Conservation (phyloP, 73 alveolate genomes). For the Paraurostyla sp. region DNA sequence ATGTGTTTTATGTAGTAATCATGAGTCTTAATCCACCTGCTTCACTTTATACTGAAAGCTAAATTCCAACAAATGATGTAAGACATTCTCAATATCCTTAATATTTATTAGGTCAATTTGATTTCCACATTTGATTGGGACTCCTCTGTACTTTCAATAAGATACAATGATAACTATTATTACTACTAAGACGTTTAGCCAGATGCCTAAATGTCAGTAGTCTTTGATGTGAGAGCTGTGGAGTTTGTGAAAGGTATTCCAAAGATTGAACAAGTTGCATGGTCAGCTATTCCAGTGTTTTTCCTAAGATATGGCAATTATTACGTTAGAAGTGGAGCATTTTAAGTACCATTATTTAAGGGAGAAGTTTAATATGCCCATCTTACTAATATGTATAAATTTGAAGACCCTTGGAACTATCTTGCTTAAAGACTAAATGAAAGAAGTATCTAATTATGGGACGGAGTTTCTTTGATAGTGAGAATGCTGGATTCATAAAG, state of each 20-base stretch:
- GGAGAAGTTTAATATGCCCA: conserved; percentile 78
- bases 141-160: conserved; percentile 60
- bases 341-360: conserved; percentile 80
- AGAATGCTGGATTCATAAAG: conserved; percentile 90
- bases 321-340: conserved; percentile 81
- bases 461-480: conserved; percentile 80
- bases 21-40: conserved; percentile 75
- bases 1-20: conserved; percentile 51
- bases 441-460: conserved; percentile 63
- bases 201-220: conserved; percentile 36
- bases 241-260: conserved; percentile 77
- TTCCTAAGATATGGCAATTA: conserved; percentile 75
- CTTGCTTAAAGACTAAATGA: conserved; percentile 58
- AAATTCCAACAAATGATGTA: conserved; percentile 42
- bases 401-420: conserved; percentile 82
- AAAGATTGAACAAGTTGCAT: conserved; percentile 81
- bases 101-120: conserved; percentile 6
- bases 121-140: conserved; percentile 68
- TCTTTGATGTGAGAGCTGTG: conserved; percentile 62
- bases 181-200: conserved; percentile 59
- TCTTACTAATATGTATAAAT: conserved; percentile 68
- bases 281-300: conserved; percentile 85
- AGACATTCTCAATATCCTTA: conserved; percentile 15
- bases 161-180: conserved; percentile 52
- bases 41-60: conserved; percentile 55